Percentiles rank a stretch among this genome's conserved stretches.
phyloP scores from a whole-genome alignment of 202 grass and related monocot genomes.

The Brachypodium distachyon region DNA sequence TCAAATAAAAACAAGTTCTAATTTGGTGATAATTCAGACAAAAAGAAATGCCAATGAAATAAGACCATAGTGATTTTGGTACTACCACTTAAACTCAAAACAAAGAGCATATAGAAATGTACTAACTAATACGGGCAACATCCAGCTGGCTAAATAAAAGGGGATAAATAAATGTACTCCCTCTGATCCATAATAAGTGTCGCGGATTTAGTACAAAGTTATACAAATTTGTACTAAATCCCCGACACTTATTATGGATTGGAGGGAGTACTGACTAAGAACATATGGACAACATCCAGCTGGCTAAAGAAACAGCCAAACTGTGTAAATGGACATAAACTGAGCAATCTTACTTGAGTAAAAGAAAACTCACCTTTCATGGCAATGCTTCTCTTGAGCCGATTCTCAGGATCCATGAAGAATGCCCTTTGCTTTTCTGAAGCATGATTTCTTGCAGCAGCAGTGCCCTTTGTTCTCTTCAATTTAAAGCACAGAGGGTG shows the following conservation, averaged over 20 bases:
- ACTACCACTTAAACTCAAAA: neutral
- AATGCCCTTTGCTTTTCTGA: conserved; percentile 70
- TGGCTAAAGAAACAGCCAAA: neutral
- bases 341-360: neutral
- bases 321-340: neutral
- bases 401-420: conserved; percentile 74
- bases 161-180: no score
- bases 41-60: neutral
- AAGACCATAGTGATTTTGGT: neutral
- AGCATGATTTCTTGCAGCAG: conserved; percentile 65
- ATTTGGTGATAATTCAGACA: neutral
- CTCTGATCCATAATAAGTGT: no score
- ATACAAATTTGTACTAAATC: no score
- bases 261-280: no score
- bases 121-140: neutral
- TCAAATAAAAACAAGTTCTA: neutral
- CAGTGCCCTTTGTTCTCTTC: conserved; percentile 70
- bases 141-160: neutral
- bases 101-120: neutral
- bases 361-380: conserved; percentile 63
- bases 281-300: neutral
- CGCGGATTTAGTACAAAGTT: no score
- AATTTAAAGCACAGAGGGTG: neutral
- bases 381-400: conserved; percentile 76
- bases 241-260: no score